Conservation (phyloP, 768 basidiomycete species). For the Tulasnella sp. region DNA sequence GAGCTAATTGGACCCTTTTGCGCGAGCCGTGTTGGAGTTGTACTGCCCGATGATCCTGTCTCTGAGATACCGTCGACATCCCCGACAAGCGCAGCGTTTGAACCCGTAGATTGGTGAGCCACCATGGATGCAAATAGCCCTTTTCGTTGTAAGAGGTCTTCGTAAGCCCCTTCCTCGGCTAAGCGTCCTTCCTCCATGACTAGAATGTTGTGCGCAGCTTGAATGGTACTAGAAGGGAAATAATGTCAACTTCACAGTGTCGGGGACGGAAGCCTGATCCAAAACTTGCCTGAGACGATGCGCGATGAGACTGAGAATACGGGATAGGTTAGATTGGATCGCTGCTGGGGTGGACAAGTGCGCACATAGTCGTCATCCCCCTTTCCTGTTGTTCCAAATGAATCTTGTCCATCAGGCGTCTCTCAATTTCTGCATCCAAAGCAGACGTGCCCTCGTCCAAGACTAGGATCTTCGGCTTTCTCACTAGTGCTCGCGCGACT, state of each 20-base stretch:
- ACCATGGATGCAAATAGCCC: constrained; percentile 11
- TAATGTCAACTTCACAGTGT: neutral
- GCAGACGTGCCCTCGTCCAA: constrained; percentile 24
- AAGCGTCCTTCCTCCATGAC: constrained; percentile 27
- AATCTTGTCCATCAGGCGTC: constrained; percentile 14
- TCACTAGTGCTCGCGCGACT: constrained; percentile 23
- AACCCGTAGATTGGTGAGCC: neutral
- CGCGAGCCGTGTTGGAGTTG: neutral
- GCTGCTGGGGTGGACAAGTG: neutral
- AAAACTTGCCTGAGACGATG: neutral
- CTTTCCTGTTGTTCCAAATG: constrained; percentile 17
- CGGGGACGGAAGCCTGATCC: neutral
- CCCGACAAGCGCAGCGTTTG: neutral
- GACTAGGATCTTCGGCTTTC: constrained; percentile 19
- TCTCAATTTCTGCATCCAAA: constrained; percentile 20
- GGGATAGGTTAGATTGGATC: neutral
- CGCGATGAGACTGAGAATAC: neutral
- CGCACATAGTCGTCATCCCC: constrained; percentile 23
- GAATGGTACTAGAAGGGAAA: constrained; percentile 17
- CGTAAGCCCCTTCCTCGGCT: constrained; percentile 27
- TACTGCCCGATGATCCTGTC: neutral
- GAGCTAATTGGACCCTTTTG: neutral
- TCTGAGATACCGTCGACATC: neutral
- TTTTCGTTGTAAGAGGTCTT: constrained; percentile 24
- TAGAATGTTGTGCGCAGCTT: constrained; percentile 26